Evolutionary conservation across 495 filamentous ascomycete genomes (phyloP), one percentile per base, ranked within the genome.

Genomic region (Neurospora tetrasperma): DNA sequence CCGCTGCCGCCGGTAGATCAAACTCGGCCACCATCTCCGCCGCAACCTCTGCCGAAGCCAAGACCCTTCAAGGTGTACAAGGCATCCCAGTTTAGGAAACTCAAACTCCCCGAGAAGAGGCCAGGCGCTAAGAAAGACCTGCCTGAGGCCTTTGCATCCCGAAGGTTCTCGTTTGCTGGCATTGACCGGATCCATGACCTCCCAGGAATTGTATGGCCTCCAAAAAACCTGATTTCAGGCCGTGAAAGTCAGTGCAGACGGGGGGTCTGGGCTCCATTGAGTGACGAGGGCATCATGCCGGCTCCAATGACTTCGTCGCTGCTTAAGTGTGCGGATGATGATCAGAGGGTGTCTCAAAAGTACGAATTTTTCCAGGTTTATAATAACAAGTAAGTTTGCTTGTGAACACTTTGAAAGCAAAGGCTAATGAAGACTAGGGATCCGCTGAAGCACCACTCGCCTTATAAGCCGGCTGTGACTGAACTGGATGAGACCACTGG

Each of bases 351-450:
- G 35, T 79, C 75, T 42, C 81, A 84, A 71, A 86, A 84, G 76
- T 89, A 88, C 75, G 76, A 79, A 16, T 89, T 87, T 74, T 85
- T 89, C 76, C 83, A 85, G 71, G 80, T 85, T 35, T 78, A 87
- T 69, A 82, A 86, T 69, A 87, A 87, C 72, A 81, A 82, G 82
- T 82, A 73, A 71, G 79, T 77, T 41, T 79, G 70, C 48, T 27
- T 70, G 42, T 70, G 31, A 6, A 14, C 70, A 9, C 20, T 42
- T 54, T 12, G 20, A 31, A 10, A 23, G n/a, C 6, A 59, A 8
- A 27, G 31, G 75, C 76, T 75, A 75, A 78, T 40, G 3, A 69
- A 54, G 71, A 42, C 9, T 70, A 86, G 85, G 76, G 82, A 85
- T 73, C 77, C 82, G n/a, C 79, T 80, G 0, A 80, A 79, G 39